A percentile compares a stretch with the other conserved stretches of the same genome.
Conservation (phyloP, 1,284 basidiomycete genomes). For the Cutaneotrichosporon curvatum region DNA sequence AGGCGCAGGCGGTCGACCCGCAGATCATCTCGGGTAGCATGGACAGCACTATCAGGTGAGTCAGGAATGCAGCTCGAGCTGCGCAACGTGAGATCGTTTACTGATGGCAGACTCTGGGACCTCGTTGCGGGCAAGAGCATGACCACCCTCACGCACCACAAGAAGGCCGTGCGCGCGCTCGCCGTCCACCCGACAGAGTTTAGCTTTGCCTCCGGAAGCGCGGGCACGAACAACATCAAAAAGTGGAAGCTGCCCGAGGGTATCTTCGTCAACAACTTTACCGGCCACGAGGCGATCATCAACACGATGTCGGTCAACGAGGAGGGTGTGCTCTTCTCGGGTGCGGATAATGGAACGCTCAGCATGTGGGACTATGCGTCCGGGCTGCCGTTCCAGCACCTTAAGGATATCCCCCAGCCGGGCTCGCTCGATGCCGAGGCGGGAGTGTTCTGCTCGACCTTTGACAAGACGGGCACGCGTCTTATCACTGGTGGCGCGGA, state of each 20-base stretch:
- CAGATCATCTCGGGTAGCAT: constrained; percentile 97
- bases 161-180: constrained; percentile 90
- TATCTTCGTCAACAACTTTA: constrained; percentile 88
- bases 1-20: constrained; percentile 91
- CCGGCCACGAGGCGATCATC: constrained; percentile 93
- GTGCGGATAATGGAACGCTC: constrained; percentile 82
- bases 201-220: constrained; percentile 87
- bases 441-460: constrained; percentile 86
- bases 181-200: constrained; percentile 94
- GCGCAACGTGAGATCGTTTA: no score
- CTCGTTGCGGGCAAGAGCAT: constrained; percentile 96
- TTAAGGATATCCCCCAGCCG: constrained; percentile 91
- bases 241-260: constrained; percentile 99
- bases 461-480: constrained; percentile 89
- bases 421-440: constrained; percentile 95
- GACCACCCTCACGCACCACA: constrained; percentile 94
- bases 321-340: constrained; percentile 95
- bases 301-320: constrained; percentile 91
- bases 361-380: constrained; percentile 92
- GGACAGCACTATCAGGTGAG: constrained; percentile 87
- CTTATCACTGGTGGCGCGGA: constrained; percentile 95
- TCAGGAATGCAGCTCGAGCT: no score
- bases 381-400: constrained; percentile 87
- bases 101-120: constrained; percentile 72
- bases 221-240: constrained; percentile 97